A percentile compares a stretch with the other conserved stretches of the same genome.
Evolutionary conservation across 495 filamentous ascomycete species (phyloP).

Genomic region (Tuber calosporum): DNA sequence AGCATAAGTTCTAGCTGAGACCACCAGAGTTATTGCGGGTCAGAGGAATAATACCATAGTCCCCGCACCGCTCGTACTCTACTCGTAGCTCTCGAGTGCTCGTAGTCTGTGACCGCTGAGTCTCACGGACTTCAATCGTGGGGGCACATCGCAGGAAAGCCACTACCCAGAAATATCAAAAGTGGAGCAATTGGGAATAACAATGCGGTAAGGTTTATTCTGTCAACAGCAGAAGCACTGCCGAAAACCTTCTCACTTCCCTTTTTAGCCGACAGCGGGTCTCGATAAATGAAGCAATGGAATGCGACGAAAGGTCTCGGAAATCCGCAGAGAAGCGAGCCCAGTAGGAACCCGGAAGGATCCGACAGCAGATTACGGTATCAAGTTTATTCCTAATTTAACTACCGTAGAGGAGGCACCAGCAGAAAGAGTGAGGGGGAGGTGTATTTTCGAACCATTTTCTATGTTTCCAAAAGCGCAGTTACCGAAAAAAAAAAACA

Average conservation of each 20-base stretch:
- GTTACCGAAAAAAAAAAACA: neutral
- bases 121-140: neutral
- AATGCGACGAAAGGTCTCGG: slow-evolving; percentile 22
- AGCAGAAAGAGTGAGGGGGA: too few species aligned
- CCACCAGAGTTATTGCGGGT: too few species aligned
- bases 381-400: too few species aligned
- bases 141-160: neutral
- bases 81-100: neutral
- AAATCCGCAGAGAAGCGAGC: slow-evolving; percentile 32
- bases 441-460: neutral
- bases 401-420: too few species aligned
- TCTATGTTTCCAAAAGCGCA: neutral
- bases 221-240: neutral
- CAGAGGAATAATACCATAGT: neutral
- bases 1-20: neutral
- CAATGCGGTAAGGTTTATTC: neutral
- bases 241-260: neutral
- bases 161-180: slow-evolving; percentile 7
- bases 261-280: slow-evolving; percentile 26
- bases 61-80: too few species aligned
- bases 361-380: too few species aligned
- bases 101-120: neutral
- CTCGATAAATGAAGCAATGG: slow-evolving; percentile 13
- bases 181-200: neutral
- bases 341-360: neutral